Conservation (phyloP, 768 basidiomycete species). For the Suillus ampliporus region DNA sequence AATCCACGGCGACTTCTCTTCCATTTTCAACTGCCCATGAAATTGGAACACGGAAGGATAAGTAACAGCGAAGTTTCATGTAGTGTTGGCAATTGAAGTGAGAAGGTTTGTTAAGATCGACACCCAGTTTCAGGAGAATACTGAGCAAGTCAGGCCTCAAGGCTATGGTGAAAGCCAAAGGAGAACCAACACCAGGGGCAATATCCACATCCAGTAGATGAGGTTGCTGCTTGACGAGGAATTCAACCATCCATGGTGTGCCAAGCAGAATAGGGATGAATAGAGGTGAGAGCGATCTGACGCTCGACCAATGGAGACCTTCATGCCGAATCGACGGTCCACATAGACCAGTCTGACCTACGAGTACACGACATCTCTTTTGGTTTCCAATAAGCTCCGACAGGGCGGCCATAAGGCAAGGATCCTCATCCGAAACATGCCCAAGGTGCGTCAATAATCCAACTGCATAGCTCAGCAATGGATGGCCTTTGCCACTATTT, state of each 20-base stretch:
- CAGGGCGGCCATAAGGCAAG: neutral
- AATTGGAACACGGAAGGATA: neutral
- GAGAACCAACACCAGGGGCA: neutral
- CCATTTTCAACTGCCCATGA: neutral
- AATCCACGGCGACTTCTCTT: neutral
- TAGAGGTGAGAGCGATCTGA: neutral
- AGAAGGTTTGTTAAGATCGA: neutral
- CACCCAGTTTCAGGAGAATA: neutral
- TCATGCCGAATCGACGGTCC: no score
- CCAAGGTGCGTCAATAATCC: neutral
- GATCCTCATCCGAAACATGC: neutral
- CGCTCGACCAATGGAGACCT: neutral
- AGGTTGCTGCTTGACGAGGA: neutral
- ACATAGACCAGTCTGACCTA: no score
- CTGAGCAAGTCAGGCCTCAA: neutral
- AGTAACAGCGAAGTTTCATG: no score
- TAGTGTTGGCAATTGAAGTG: neutral
- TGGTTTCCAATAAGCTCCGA: neutral
- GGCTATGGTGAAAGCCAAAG: neutral
- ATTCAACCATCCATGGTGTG: constrained; percentile 1
- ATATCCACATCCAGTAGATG: neutral
- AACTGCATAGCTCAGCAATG: neutral
- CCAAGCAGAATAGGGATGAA: neutral
- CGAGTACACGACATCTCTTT: neutral
- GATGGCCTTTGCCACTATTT: neutral